A percentile compares a stretch with the other conserved stretches of the same genome.
Conservation (phyloP, 1,284 basidiomycete species). For the Rhodotorula sp. region DNA sequence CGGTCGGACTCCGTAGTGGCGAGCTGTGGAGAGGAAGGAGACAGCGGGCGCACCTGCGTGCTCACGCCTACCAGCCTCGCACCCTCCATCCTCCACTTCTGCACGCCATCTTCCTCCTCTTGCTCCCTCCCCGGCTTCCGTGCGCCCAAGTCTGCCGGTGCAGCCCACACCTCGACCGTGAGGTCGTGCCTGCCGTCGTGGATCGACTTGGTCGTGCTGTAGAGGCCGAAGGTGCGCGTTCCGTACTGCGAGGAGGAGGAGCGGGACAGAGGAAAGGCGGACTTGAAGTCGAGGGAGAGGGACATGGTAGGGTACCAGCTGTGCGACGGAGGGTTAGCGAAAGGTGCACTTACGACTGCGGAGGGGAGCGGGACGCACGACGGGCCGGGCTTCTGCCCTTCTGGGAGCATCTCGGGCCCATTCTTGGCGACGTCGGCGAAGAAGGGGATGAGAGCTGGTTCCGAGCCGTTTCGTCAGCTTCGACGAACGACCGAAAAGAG, state of each 20-base stretch:
- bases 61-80: slow-evolving; percentile 31
- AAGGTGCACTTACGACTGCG: not conserved
- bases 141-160: slow-evolving; percentile 14
- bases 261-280: slow-evolving; percentile 26
- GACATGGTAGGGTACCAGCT: slow-evolving; percentile 41
- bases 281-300: slow-evolving; percentile 36
- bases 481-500: not conserved
- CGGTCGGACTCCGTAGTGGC: too few relatives aligned
- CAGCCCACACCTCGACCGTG: slow-evolving; percentile 38
- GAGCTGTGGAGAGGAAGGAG: too few relatives aligned
- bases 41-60: slow-evolving; percentile 27
- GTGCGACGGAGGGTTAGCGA: not conserved
- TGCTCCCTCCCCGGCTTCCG: slow-evolving; percentile 2
- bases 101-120: slow-evolving; percentile 4
- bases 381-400: slow-evolving; percentile 4
- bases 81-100: slow-evolving; percentile 27
- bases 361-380: slow-evolving; percentile 12
- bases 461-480: not conserved
- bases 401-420: slow-evolving; percentile 27
- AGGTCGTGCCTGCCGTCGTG: slow-evolving; percentile 36
- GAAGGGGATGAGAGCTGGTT: slow-evolving; percentile 32
- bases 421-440: slow-evolving; percentile 41
- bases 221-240: slow-evolving; percentile 32
- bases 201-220: slow-evolving; percentile 29
- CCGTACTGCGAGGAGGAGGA: not conserved